phyloP scores from a whole-genome alignment of 805 yeast species.

The Candida tallmaniae region DNA sequence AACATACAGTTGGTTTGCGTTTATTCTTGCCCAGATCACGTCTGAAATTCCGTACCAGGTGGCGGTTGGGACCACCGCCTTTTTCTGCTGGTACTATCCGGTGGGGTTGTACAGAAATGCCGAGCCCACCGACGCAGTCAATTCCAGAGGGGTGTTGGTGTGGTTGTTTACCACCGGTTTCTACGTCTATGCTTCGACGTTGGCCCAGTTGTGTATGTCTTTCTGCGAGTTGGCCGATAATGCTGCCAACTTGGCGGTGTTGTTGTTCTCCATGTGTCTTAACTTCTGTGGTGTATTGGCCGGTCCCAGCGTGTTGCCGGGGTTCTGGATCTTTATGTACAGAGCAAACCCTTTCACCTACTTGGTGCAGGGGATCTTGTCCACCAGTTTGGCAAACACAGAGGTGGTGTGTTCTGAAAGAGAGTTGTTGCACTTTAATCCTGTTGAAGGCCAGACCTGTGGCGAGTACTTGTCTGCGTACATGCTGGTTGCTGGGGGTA shows the following conservation, averaged over 20 bases:
- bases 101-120: conserved; percentile 48
- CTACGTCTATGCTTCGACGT: conserved; percentile 21
- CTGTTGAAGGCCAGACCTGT: conserved; percentile 26
- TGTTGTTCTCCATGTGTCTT: conserved; percentile 30
- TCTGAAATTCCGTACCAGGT: conserved; percentile 48
- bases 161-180: conserved; percentile 27
- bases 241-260: conserved; percentile 28
- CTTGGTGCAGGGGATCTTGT: conserved; percentile 50
- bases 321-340: conserved; percentile 71
- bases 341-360: conserved; percentile 67
- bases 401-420: conserved; percentile 31
- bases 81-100: conserved; percentile 61
- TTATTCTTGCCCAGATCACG: conserved; percentile 35
- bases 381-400: conserved; percentile 24
- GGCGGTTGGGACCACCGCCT: conserved; percentile 37
- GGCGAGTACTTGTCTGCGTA: conserved; percentile 22
- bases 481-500: conserved; percentile 38
- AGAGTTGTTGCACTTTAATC: conserved; percentile 20
- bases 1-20: conserved; percentile 41
- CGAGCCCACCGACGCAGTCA: conserved; percentile 34
- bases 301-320: conserved; percentile 31
- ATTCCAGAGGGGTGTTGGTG: conserved; percentile 33
- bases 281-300: conserved; percentile 36
- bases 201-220: conserved; percentile 28
- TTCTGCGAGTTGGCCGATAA: conserved; percentile 29